phyloP scores from a whole-genome alignment of 352 stramenopile genomes.

The Plasmopara viticola region DNA sequence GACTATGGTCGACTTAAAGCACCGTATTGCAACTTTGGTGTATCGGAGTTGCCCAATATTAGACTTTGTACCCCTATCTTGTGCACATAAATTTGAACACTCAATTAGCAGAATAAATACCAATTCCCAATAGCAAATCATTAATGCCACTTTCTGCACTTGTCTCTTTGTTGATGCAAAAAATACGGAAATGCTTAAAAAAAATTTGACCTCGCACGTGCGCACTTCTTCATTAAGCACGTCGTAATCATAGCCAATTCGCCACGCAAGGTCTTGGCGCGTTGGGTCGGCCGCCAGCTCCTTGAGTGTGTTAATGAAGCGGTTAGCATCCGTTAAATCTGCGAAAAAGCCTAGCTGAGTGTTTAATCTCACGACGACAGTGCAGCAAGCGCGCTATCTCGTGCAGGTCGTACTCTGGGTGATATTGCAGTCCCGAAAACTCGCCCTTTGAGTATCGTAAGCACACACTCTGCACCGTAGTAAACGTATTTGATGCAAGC shows the following conservation, averaged over 20 bases:
- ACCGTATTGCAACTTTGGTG: not conserved
- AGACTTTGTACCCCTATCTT: not conserved
- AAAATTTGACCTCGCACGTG: constrained; percentile 70
- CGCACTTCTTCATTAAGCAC: constrained; percentile 63
- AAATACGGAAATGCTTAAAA: constrained; percentile 58
- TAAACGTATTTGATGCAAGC: constrained; percentile 55
- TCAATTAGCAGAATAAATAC: not conserved
- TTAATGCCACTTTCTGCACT: not conserved
- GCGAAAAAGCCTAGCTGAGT: constrained; percentile 60
- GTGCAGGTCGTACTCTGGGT: constrained; percentile 73
- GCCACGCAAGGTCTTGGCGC: constrained; percentile 54
- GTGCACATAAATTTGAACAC: not conserved
- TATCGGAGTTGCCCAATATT: not conserved
- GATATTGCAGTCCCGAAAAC: constrained; percentile 77
- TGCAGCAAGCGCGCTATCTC: constrained; percentile 67
- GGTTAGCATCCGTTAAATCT: constrained; percentile 40
- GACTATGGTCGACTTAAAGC: not conserved
- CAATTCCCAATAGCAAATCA: not conserved
- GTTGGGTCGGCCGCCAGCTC: constrained; percentile 42
- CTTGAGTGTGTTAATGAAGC: constrained; percentile 49
- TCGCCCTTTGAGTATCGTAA: constrained; percentile 58
- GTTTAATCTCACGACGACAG: constrained; percentile 55
- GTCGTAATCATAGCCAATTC: constrained; percentile 54
- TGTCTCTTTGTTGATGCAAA: constrained; percentile 10
- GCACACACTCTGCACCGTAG: constrained; percentile 47